Evolutionary conservation across 1,139 yeast species (phyloP).

Genomic region (Suhomyces choctaworum): DNA sequence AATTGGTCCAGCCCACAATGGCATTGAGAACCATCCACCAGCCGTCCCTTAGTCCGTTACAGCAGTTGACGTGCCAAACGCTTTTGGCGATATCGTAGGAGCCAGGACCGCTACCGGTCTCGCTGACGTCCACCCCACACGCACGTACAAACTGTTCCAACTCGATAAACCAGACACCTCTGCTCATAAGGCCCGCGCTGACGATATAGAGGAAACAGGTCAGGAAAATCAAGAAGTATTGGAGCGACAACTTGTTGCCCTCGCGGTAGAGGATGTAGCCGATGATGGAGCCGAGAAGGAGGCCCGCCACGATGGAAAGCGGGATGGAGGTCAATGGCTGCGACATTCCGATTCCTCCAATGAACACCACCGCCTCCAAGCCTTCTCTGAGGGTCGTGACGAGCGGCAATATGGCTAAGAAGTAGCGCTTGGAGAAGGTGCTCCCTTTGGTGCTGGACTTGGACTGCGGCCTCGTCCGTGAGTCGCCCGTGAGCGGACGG

Average conservation of each 20-base stretch:
- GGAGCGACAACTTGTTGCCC: slow-evolving; percentile 44
- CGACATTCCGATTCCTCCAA: slow-evolving; percentile 49
- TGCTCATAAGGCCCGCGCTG: slow-evolving; percentile 48
- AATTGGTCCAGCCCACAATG: slow-evolving; percentile 50
- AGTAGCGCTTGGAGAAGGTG: slow-evolving; percentile 37
- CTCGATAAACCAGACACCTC: slow-evolving; percentile 50
- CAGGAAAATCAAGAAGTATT: slow-evolving; percentile 40
- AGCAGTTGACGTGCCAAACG: slow-evolving; percentile 53
- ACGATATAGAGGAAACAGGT: slow-evolving; percentile 46
- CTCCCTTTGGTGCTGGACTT: slow-evolving; percentile 1
- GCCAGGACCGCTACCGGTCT: slow-evolving; percentile 52
- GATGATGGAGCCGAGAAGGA: slow-evolving; percentile 34
- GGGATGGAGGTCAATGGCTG: slow-evolving; percentile 42
- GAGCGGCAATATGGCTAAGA: slow-evolving; percentile 45
- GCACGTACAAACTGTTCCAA: slow-evolving; percentile 41
- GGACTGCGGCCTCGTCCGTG: background rate
- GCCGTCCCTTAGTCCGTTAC: slow-evolving; percentile 48
- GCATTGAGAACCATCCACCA: slow-evolving; percentile 53
- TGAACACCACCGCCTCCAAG: slow-evolving; percentile 48
- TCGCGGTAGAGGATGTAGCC: slow-evolving; percentile 43
- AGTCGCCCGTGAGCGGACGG: slow-evolving; percentile 14
- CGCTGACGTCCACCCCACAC: slow-evolving; percentile 49
- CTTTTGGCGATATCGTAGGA: slow-evolving; percentile 44
- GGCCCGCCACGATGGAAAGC: slow-evolving; percentile 37
- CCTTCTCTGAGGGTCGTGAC: slow-evolving; percentile 52